phyloP scores from a whole-genome alignment of 2,329 filamentous ascomycete genomes.

The Clarireedia homoeocarpa region DNA sequence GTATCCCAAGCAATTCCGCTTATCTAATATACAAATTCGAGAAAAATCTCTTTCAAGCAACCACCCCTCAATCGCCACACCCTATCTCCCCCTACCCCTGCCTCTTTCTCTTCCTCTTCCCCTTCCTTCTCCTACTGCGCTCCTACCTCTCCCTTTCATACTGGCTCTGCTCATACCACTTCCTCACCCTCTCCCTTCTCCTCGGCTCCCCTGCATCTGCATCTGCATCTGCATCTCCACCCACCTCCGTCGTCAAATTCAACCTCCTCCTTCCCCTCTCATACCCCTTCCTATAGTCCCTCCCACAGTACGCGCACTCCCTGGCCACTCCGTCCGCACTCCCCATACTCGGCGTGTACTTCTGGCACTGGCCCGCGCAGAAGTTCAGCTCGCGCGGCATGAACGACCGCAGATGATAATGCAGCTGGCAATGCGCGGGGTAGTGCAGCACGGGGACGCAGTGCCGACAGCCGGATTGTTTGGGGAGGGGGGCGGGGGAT shows the following conservation, averaged over 20 bases:
- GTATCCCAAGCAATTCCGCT: too few relatives aligned
- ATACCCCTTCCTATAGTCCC: constrained; percentile 16
- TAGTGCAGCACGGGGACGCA: constrained; percentile 22
- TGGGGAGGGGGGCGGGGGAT: constrained; percentile 9
- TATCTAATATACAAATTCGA: too few relatives aligned
- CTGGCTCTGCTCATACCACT: constrained; percentile 10
- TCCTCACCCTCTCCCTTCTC: constrained; percentile 8
- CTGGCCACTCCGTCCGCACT: not conserved
- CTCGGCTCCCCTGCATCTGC: not conserved
- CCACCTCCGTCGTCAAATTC: constrained; percentile 2
- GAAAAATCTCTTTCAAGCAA: too few relatives aligned
- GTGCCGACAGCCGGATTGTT: constrained; percentile 14
- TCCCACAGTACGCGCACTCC: constrained; percentile 13
- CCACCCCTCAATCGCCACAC: too few relatives aligned
- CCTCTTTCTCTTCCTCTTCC: not conserved
- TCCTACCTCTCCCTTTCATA: not conserved
- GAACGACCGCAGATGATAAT: constrained; percentile 20
- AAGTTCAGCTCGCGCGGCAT: constrained; percentile 15
- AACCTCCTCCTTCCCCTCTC: constrained; percentile 17
- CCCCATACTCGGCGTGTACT: constrained; percentile 9
- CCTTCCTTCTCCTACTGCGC: not conserved
- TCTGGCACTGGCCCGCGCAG: constrained; percentile 15
- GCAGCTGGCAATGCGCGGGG: constrained; percentile 24
- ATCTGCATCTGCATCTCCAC: not conserved
- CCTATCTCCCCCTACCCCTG: too few relatives aligned